phyloP scores from a whole-genome alignment of 306 rosid species.

The Sechiopsis laciniata region DNA sequence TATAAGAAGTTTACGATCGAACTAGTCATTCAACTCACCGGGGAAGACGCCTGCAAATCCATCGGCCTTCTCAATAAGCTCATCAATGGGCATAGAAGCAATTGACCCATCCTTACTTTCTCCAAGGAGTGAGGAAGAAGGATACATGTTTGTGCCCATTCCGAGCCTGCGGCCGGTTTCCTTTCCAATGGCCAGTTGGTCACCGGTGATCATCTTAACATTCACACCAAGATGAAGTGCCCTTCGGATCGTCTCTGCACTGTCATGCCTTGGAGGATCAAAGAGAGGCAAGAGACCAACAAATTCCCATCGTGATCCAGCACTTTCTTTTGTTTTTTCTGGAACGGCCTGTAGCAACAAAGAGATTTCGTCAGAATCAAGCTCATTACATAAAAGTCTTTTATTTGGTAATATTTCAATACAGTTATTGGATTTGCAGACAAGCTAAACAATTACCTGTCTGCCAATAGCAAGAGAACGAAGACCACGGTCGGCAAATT shows the following conservation, averaged over 20 bases:
- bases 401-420: too few species aligned
- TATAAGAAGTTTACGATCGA: not conserved
- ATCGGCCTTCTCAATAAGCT: conserved; percentile 87
- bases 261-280: conserved; percentile 93
- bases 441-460: too few species aligned
- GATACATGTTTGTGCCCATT: conserved; percentile 97
- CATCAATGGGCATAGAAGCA: conserved; percentile 63
- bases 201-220: conserved; percentile 94
- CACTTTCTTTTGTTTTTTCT: conserved; percentile 59
- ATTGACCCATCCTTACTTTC: conserved; percentile 52
- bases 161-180: conserved; percentile 95
- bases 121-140: conserved; percentile 89
- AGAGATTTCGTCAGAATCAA: too few species aligned
- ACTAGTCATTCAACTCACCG: conserved; percentile 30
- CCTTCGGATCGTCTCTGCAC: conserved; percentile 82
- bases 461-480: conserved; percentile 66
- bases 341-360: too few species aligned
- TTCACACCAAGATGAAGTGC: conserved; percentile 82
- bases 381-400: too few species aligned
- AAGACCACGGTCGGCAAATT: conserved; percentile 87
- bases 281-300: conserved; percentile 87
- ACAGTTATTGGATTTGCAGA: too few species aligned
- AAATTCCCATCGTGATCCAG: conserved; percentile 74
- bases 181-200: conserved; percentile 85
- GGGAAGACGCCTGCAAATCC: conserved; percentile 98